A percentile compares a stretch with the other conserved stretches of the same genome.
These are phyloP conservation scores for Nicotiana attenuata DNA, from an alignment of 257 asterid species.

Conservation along the genomic window DNA sequence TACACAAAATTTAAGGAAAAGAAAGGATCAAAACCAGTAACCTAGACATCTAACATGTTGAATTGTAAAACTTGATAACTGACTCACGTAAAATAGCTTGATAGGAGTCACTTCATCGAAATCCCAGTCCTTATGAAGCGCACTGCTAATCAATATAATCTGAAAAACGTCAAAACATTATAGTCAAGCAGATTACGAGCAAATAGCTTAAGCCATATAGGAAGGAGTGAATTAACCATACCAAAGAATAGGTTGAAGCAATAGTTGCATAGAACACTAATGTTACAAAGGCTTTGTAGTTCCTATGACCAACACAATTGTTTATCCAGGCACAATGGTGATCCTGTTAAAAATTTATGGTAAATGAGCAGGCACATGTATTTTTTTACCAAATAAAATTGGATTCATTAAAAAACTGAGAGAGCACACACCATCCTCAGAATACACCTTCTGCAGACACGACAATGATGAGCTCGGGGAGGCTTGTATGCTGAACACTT, in stretches of 20 bases:
- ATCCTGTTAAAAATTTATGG: constrained; percentile 43
- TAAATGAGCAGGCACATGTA: not conserved
- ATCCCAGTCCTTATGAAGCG: constrained; percentile 46
- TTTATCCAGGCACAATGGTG: constrained; percentile 94
- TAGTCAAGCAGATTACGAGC: not conserved
- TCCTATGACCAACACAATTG: constrained; percentile 86
- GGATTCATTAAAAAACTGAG: not conserved
- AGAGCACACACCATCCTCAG: constrained; percentile 77
- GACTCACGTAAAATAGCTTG: constrained; percentile 62
- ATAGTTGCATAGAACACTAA: constrained; percentile 65
- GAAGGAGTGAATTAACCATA: constrained; percentile 22
- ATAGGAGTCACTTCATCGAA: constrained; percentile 9
- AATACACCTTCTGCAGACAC: constrained; percentile 88
- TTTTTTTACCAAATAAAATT: not conserved
- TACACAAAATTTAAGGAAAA: not conserved
- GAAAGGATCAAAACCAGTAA: not conserved
- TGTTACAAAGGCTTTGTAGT: constrained; percentile 70
- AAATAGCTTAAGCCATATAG: not conserved
- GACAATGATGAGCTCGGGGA: constrained; percentile 96
- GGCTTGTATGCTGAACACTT: constrained; percentile 76
- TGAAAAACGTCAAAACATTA: constrained; percentile 23
- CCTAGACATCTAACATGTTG: not conserved
- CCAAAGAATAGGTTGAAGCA: constrained; percentile 62
- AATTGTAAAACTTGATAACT: not conserved
- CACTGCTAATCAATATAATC: constrained; percentile 37